Evolutionary conservation across 352 stramenopile genomes (phyloP), one percentile per base, ranked within the genome.

Genomic region (Blastocystis sp.): DNA sequence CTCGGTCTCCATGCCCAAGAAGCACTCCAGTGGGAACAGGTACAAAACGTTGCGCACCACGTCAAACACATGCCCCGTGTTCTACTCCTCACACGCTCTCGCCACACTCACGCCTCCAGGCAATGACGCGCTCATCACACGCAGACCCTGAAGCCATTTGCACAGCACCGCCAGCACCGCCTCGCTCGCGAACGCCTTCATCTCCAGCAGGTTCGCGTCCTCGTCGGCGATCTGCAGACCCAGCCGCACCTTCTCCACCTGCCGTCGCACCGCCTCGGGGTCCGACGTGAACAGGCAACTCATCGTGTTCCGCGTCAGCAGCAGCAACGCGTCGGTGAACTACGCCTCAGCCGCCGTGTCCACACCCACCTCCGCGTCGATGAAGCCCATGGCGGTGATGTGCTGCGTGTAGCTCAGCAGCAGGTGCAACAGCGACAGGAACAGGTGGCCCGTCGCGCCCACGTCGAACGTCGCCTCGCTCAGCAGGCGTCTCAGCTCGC

Each of bases 71-170:
- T 40, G 17, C 7, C 19, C 19, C 19, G 62, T 19, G 7, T 56
- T 62, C 70, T 81, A 34, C 28, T 40, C 23, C 48, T 17, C 2
- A 28, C 23, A 66, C 28, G 9, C 17, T 67, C 21, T 23, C 21
- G 7, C 9, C 9, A 10, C 38, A 11, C 38, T 11, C 38, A 67
- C 61, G 28, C n/a, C n/a, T 10, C 9, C 14, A 40, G 70, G 59
- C 21, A 81, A 4, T 5, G 70, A 81, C 2, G 65, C 53, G 5
- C 38, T 65, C 70, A 81, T 64, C 52, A n/a, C 19, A 3, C 48
- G 70, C n/a, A 81, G 21, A 19, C 19, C 10, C 41, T 81, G 70
- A 2, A 81, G 45, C 70, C 70, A 81, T 62, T 81, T 81, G 19
- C n/a, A 43, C 19, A 56, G n/a, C 23, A 60, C 48, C 7, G 70